Percentiles rank a stretch among this genome's conserved stretches.
Evolutionary conservation across 2,329 filamentous ascomycete species (phyloP).

Genomic region (Moelleriella libera): DNA sequence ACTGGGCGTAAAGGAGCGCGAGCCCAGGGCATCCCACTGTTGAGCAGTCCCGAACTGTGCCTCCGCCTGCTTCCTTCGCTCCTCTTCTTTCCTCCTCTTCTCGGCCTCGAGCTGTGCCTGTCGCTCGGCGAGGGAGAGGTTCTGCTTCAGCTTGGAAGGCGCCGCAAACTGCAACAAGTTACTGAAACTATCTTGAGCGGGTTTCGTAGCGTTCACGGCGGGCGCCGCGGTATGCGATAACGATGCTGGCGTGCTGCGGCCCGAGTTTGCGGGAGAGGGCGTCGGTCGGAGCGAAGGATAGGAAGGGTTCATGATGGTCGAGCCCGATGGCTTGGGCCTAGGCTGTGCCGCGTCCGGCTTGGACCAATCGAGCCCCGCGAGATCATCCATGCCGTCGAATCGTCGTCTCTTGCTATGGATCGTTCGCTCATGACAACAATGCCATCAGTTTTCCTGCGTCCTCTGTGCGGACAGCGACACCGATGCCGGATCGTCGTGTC

Average conservation of each 20-base stretch:
- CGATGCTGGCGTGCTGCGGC: constrained; percentile 39
- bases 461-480: constrained; percentile 3
- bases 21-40: constrained; percentile 63
- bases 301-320: constrained; percentile 23
- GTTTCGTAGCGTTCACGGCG: constrained; percentile 27
- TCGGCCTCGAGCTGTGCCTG: constrained; percentile 52
- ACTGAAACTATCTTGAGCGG: constrained; percentile 62
- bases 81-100: constrained; percentile 59
- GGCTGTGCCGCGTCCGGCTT: constrained; percentile 20
- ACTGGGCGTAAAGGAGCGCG: constrained; percentile 28
- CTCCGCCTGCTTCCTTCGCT: constrained; percentile 57
- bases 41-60: constrained; percentile 63
- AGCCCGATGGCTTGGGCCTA: constrained; percentile 15
- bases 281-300: constrained; percentile 40
- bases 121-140: constrained; percentile 65
- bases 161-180: constrained; percentile 50
- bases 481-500: constrained; percentile 1
- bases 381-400: constrained; percentile 40
- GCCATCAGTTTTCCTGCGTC: too few species aligned
- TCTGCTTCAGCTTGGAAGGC: constrained; percentile 44
- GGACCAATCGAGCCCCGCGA: constrained; percentile 46
- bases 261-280: constrained; percentile 40
- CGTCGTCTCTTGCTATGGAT: not conserved
- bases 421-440: too few species aligned
- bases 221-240: constrained; percentile 29